A percentile compares a stretch with the other conserved stretches of the same genome.
Evolutionary conservation across 106 monocot genomes (phyloP).

Genomic region (Gastrodia elata): DNA sequence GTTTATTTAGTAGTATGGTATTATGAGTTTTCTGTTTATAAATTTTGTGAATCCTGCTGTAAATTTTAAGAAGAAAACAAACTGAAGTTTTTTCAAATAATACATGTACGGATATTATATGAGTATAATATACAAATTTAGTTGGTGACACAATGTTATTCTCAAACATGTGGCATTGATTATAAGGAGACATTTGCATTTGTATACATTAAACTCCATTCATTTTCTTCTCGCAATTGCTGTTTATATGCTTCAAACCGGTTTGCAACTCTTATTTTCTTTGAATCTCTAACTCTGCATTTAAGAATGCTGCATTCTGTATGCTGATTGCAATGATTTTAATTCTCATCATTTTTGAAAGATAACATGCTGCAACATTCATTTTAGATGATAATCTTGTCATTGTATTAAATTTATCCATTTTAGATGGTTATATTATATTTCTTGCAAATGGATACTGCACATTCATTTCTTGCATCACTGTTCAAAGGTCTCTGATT

Average conservation of each 20-base stretch:
- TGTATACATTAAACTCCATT: not conserved
- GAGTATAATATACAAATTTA: too few species aligned
- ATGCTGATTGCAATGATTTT: not conserved
- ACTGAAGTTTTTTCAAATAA: too few species aligned
- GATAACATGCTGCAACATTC: not conserved
- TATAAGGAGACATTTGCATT: not conserved
- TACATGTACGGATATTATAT: too few species aligned
- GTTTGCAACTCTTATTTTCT: not conserved
- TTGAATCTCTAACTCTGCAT: not conserved
- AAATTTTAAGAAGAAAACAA: too few species aligned
- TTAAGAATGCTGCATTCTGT: not conserved
- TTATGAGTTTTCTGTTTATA: too few species aligned
- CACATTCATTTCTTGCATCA: too few species aligned
- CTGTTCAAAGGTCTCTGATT: too few species aligned
- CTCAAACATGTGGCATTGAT: not conserved
- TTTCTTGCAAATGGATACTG: not conserved
- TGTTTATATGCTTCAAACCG: not conserved
- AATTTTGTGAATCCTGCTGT: too few species aligned
- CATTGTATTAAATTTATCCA: not conserved
- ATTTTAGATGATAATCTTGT: not conserved
- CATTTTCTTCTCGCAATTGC: not conserved
- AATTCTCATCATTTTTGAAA: not conserved
- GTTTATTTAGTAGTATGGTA: too few species aligned
- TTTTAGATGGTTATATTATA: not conserved
- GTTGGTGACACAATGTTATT: too few species aligned